Evolutionary conservation across 2,329 filamentous ascomycete species (phyloP).

Genomic region (Aspergillus udagawae): DNA sequence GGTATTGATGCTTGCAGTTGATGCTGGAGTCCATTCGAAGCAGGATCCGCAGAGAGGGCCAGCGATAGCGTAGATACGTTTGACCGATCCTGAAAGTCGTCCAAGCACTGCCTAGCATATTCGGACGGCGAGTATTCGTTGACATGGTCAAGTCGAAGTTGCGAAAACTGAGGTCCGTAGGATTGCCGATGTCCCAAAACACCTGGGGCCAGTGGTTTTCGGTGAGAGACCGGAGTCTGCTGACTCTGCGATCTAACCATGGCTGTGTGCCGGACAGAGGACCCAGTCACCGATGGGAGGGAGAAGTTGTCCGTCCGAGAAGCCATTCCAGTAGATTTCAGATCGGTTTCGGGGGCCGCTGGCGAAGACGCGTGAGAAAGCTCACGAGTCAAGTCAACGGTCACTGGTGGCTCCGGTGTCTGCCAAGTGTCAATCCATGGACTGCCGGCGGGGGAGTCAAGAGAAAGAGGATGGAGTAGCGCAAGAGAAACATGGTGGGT

Average conservation of each 20-base stretch:
- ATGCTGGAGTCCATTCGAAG: slow-evolving; percentile 21
- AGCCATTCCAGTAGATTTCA: slow-evolving; percentile 23
- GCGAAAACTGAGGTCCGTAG: slow-evolving; percentile 25
- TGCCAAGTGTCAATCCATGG: slow-evolving; percentile 42
- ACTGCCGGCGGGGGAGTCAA: slow-evolving; percentile 23
- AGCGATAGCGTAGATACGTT: slow-evolving; percentile 21
- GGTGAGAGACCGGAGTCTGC: slow-evolving; percentile 31
- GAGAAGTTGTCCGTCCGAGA: slow-evolving; percentile 22
- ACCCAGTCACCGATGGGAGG: slow-evolving; percentile 22
- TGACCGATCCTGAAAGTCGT: slow-evolving; percentile 23
- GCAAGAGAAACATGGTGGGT: slow-evolving; percentile 22
- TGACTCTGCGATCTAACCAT: slow-evolving; percentile 40
- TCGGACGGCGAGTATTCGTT: slow-evolving; percentile 42
- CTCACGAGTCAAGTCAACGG: slow-evolving; percentile 28
- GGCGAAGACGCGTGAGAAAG: slow-evolving; percentile 29
- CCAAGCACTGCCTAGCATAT: slow-evolving; percentile 36
- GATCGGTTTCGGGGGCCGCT: slow-evolving; percentile 19
- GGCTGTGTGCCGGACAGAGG: slow-evolving; percentile 28
- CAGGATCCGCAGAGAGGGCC: slow-evolving; percentile 21
- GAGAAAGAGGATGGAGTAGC: slow-evolving; percentile 15
- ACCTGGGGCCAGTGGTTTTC: slow-evolving; percentile 20
- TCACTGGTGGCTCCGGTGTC: slow-evolving; percentile 36
- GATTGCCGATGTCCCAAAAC: slow-evolving; percentile 29
- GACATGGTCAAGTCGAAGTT: slow-evolving; percentile 33
- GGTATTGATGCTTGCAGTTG: slow-evolving; percentile 21